Conservation (phyloP, 2,329 filamentous ascomycete species). For the Exophiala mesophila region DNA sequence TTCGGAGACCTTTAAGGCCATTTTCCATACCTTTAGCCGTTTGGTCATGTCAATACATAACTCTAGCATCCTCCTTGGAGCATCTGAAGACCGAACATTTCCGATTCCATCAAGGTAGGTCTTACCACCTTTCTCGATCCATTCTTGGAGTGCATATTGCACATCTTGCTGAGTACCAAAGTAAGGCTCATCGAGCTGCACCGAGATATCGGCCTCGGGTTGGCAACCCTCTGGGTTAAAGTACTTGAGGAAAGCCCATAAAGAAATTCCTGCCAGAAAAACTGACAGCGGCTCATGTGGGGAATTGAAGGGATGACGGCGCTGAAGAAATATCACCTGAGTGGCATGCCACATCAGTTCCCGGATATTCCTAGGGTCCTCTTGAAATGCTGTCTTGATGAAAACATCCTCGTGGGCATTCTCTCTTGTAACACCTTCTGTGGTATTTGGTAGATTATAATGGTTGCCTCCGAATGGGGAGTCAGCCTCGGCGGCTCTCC, state of each 20-base stretch:
- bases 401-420: slow-evolving; percentile 1
- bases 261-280: slow-evolving; percentile 6
- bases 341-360: slow-evolving; percentile 10
- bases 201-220: not conserved
- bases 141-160: slow-evolving; percentile 1
- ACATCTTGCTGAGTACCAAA: slow-evolving; percentile 2
- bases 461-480: too few relatives aligned
- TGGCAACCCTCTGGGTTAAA: slow-evolving; percentile 1
- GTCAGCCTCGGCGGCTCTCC: not conserved
- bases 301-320: slow-evolving; percentile 11
- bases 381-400: slow-evolving; percentile 2
- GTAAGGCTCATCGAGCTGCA: slow-evolving; percentile 8
- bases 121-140: slow-evolving; percentile 7
- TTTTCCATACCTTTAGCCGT: slow-evolving; percentile 8
- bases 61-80: slow-evolving; percentile 2
- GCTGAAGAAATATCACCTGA: slow-evolving; percentile 8
- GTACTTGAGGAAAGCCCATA: slow-evolving; percentile 8
- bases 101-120: slow-evolving; percentile 9
- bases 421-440: not conserved
- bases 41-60: slow-evolving; percentile 6
- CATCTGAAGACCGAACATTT: slow-evolving; percentile 1
- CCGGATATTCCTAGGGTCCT: slow-evolving; percentile 2
- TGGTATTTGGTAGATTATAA: not conserved
- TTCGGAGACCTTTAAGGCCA: slow-evolving; percentile 8
- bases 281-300: slow-evolving; percentile 9